phyloP scores from a whole-genome alignment of 306 rosid species.

The Hippophae gyantsensis region DNA sequence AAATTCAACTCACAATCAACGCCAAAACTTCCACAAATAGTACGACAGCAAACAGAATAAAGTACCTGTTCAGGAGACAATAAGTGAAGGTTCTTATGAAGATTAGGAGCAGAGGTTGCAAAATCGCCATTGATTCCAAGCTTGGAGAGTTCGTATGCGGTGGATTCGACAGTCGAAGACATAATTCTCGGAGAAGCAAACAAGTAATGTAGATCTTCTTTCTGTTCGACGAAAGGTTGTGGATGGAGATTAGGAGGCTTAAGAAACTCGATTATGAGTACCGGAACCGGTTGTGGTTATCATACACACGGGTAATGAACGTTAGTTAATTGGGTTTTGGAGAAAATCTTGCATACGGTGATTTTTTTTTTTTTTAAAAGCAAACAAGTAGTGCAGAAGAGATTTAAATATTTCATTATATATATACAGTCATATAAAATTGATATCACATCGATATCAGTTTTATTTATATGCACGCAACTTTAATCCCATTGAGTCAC shows the following conservation, averaged over 20 bases:
- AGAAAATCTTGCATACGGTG: neutral
- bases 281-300: neutral
- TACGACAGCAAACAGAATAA: neutral
- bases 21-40: neutral
- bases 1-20: neutral
- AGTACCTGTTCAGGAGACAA: slow-evolving; percentile 53
- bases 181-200: slow-evolving; percentile 15
- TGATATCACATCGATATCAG: too few species aligned
- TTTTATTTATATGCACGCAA: too few species aligned
- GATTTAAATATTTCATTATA: too few species aligned
- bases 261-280: neutral
- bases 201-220: neutral
- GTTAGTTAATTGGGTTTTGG: slow-evolving; percentile 4
- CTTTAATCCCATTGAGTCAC: too few species aligned
- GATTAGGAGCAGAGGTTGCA: slow-evolving; percentile 38
- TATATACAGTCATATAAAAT: too few species aligned
- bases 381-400: too few species aligned
- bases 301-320: neutral
- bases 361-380: too few species aligned
- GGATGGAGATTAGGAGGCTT: slow-evolving; percentile 2
- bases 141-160: slow-evolving; percentile 20
- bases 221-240: slow-evolving; percentile 5
- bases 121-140: slow-evolving; percentile 33
- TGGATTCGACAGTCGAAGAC: slow-evolving; percentile 36
- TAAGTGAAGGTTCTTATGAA: slow-evolving; percentile 42